phyloP scores from a whole-genome alignment of 2,329 filamentous ascomycete genomes.

The Cladobotryum protrusum region DNA sequence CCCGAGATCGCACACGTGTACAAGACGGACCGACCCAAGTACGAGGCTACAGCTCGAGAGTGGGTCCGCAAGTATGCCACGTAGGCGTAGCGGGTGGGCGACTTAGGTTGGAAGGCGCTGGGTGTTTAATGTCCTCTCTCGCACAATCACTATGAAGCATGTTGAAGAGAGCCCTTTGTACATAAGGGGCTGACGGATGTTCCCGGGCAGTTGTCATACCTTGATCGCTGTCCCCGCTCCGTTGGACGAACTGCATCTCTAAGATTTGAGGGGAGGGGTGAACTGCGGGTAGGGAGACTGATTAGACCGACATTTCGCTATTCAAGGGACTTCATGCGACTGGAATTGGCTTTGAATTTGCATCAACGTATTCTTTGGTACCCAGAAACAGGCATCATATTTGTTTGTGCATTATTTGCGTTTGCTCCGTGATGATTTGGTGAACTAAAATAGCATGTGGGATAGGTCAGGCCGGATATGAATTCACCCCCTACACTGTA shows the following conservation, averaged over 20 bases:
- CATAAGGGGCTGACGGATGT: slow-evolving; percentile 19
- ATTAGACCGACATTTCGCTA: slow-evolving; percentile 33
- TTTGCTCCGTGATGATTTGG: neutral
- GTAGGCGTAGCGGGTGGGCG: slow-evolving; percentile 37
- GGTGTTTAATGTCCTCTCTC: slow-evolving; percentile 20
- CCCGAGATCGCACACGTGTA: slow-evolving; percentile 99
- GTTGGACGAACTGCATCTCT: slow-evolving; percentile 15
- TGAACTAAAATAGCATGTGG: no score
- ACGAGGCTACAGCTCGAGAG: slow-evolving; percentile 93
- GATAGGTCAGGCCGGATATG: neutral
- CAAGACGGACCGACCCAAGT: slow-evolving; percentile 95
- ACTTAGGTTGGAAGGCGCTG: slow-evolving; percentile 17
- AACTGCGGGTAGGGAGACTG: slow-evolving; percentile 24
- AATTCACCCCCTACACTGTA: neutral
- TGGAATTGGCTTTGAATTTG: slow-evolving; percentile 34
- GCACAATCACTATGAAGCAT: slow-evolving; percentile 6
- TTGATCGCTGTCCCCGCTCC: slow-evolving; percentile 3
- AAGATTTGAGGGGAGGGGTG: slow-evolving; percentile 21
- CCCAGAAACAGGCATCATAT: slow-evolving; percentile 18
- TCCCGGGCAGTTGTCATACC: slow-evolving; percentile 15
- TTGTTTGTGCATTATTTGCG: slow-evolving; percentile 3
- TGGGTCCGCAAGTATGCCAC: slow-evolving; percentile 99
- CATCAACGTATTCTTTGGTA: slow-evolving; percentile 27
- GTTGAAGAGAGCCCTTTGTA: slow-evolving; percentile 17
- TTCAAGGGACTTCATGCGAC: slow-evolving; percentile 31